phyloP scores from a whole-genome alignment of 2,329 filamentous ascomycete genomes.

The Colletotrichum sp. region DNA sequence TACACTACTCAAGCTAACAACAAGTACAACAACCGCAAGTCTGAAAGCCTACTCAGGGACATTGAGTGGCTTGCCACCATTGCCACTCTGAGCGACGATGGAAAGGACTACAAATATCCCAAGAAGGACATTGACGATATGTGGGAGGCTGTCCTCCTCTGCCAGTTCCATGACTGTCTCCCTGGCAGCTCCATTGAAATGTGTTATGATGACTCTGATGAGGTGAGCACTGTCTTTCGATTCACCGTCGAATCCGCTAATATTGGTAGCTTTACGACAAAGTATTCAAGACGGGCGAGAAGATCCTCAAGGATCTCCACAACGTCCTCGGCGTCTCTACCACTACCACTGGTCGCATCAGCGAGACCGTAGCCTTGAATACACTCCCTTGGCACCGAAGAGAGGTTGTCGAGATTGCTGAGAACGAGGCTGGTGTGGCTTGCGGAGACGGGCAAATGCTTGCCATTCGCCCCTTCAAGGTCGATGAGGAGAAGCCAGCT shows the following conservation, averaged over 20 bases:
- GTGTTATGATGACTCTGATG: slow-evolving; percentile 95
- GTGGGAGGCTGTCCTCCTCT: slow-evolving; percentile 92
- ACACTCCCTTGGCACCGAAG: slow-evolving; percentile 86
- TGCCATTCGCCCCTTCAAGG: slow-evolving; percentile 54
- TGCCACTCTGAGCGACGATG: slow-evolving; percentile 73
- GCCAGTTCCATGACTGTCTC: slow-evolving; percentile 97
- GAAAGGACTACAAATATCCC: slow-evolving; percentile 80
- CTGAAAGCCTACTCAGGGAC: slow-evolving; percentile 85
- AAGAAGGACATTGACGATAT: slow-evolving; percentile 93
- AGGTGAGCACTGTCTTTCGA: slow-evolving; percentile 49
- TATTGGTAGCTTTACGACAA: slow-evolving; percentile 73
- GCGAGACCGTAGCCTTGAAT: slow-evolving; percentile 72
- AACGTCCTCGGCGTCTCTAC: slow-evolving; percentile 67
- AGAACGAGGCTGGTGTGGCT: slow-evolving; percentile 57
- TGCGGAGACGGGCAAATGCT: slow-evolving; percentile 61
- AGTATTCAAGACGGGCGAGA: slow-evolving; percentile 78
- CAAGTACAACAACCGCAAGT: slow-evolving; percentile 89
- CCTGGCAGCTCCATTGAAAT: slow-evolving; percentile 96
- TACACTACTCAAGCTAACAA: slow-evolving; percentile 98
- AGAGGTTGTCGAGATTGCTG: slow-evolving; percentile 72
- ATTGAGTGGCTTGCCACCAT: slow-evolving; percentile 88
- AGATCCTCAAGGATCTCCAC: slow-evolving; percentile 73
- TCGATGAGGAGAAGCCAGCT: slow-evolving; percentile 45
- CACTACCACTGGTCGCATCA: slow-evolving; percentile 40
- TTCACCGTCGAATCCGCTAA: background rate